Percentiles rank a stretch among this genome's conserved stretches.
These are phyloP conservation scores for Uronychia binucleata DNA, from an alignment of 73 alveolate genomes.

Conservation along the genomic window DNA sequence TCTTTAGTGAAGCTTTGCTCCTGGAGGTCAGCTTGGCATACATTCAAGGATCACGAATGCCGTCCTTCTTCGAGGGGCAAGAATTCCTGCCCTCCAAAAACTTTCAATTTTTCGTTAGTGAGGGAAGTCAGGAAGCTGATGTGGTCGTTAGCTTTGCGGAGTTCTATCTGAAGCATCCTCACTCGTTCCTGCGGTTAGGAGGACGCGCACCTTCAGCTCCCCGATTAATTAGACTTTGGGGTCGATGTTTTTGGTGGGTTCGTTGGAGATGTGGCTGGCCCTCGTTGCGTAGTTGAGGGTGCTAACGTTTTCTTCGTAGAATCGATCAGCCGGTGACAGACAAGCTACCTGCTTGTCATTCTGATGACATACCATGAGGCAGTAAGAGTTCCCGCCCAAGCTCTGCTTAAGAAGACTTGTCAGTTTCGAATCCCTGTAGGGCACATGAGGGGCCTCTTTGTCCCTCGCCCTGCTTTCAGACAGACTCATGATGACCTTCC, in stretches of 20 bases:
- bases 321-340: conserved; percentile 86
- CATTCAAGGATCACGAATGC: not conserved
- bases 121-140: conserved; percentile 12
- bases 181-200: conserved; percentile 46
- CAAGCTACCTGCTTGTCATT: too few relatives aligned
- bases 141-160: conserved; percentile 21
- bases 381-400: conserved; percentile 66
- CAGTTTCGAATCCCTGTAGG: conserved; percentile 56
- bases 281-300: conserved; percentile 93
- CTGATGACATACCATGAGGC: conserved; percentile 95
- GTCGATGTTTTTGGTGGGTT: conserved; percentile 86
- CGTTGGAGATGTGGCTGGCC: conserved; percentile 89
- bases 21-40: not conserved
- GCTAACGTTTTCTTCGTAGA: conserved; percentile 88
- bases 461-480: conserved; percentile 14
- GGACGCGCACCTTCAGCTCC: too few relatives aligned
- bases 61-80: too few relatives aligned
- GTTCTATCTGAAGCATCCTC: conserved; percentile 1
- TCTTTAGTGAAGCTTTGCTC: not conserved
- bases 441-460: conserved; percentile 33
- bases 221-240: conserved; percentile 67
- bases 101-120: not conserved
- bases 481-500: conserved; percentile 89
- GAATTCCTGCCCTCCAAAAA: too few relatives aligned
- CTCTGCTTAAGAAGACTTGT: conserved; percentile 43